phyloP scores from a whole-genome alignment of 1,284 basidiomycete species.

The Cryptococcus sp. region DNA sequence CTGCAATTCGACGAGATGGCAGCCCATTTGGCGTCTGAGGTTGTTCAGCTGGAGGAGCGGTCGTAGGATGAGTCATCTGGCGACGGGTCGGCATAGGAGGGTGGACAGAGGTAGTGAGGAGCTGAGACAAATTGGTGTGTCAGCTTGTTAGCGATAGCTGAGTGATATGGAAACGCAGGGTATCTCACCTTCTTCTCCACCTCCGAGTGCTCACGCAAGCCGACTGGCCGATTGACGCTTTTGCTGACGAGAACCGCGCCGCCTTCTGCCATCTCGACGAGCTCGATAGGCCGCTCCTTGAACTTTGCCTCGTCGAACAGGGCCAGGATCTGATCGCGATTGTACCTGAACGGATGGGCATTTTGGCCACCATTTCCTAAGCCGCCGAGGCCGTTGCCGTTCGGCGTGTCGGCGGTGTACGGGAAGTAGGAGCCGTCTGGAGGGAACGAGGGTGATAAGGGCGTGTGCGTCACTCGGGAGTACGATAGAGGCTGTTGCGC shows the following conservation, averaged over 20 bases:
- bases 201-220: conserved; percentile 74
- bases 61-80: conserved; percentile 15
- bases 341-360: conserved; percentile 74
- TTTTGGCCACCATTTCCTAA: conserved; percentile 13
- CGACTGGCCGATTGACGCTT: conserved; percentile 69
- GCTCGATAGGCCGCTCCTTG: conserved; percentile 77
- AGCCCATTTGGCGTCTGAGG: conserved; percentile 21
- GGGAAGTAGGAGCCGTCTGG: conserved; percentile 61
- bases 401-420: conserved; percentile 57
- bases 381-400: conserved; percentile 7
- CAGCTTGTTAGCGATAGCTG: neutral
- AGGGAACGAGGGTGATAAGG: conserved; percentile 55
- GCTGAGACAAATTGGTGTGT: conserved; percentile 18
- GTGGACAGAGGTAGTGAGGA: conserved; percentile 42
- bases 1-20: conserved; percentile 22
- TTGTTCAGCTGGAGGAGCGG: conserved; percentile 13
- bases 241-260: conserved; percentile 84
- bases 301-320: conserved; percentile 76
- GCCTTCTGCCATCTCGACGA: conserved; percentile 61
- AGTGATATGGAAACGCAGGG: neutral
- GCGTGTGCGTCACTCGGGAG: conserved; percentile 58
- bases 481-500: conserved; percentile 62
- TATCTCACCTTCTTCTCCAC: conserved; percentile 79
- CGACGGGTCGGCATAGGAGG: conserved; percentile 39
- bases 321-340: conserved; percentile 77